Evolutionary conservation across 345 rosid genomes (phyloP), one percentile per base, ranked within the genome.

Genomic region (Anacardium occidentale): DNA sequence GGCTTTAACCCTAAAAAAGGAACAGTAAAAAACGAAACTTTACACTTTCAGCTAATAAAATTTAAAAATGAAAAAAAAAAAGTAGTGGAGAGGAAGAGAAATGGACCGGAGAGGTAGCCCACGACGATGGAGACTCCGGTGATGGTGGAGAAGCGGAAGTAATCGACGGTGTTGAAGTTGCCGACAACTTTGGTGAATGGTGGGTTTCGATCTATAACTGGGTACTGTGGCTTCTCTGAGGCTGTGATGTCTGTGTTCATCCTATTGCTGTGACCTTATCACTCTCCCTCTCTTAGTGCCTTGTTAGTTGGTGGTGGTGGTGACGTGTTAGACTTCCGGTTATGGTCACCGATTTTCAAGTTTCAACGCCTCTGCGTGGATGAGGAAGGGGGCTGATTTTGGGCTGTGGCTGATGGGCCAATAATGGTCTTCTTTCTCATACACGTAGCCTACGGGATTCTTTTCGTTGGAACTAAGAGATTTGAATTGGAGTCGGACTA

Each of bases 231-330:
- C 80, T 91, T 92, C 75, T 81, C 89, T 79, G 96, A 91, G 72
- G 98, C 98, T 2, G 96, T 95, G 74, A 95, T 91, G 85, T 89
- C 99, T 1, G 96, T 89, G 73, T 91, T 89, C 99, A 92, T 92
- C 78, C 80, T 87, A 42, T 20, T 25, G 13, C 62, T 47, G 37
- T 65, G 29, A 18, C 58, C 53, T 47, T 60, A 8, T 59, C 65
- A 32, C 69, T n/a, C 68, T 61, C 60, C 3, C 47, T 66, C 54
- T 58, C 44, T 18, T 26, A 51, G 21, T 20, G 40, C 68, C 17
- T 50, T 34, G 55, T 2, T 25, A 5, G 4, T 10, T 12, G 70
- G 17, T 29, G n/a, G n/a, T n/a, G n/a, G n/a, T n/a, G n/a, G n/a
- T n/a, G n/a, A n/a, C n/a, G n/a, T n/a, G n/a, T n/a, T n/a, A n/a